Evolutionary conservation across 345 rosid genomes (phyloP).

Genomic region (Syzygium aromaticum): DNA sequence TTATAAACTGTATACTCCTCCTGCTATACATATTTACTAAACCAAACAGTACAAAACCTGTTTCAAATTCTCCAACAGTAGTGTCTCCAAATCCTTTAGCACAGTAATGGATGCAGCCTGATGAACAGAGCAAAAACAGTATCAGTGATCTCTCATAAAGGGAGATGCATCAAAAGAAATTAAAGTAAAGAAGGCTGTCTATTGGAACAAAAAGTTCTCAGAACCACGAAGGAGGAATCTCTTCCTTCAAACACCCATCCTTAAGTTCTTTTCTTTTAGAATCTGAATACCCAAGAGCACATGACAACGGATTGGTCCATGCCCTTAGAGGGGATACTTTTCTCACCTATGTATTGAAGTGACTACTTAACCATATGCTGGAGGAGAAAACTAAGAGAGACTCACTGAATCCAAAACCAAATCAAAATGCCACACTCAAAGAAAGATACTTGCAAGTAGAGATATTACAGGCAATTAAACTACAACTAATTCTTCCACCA

Average conservation of each 20-base stretch:
- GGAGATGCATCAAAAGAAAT: neutral
- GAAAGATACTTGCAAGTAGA: neutral
- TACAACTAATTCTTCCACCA: neutral
- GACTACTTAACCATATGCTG: neutral
- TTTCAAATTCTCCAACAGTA: constrained; percentile 59
- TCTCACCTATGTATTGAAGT: neutral
- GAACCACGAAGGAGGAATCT: neutral
- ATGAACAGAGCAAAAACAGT: neutral
- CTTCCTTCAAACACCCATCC: neutral
- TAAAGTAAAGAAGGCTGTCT: neutral
- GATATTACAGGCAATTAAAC: neutral
- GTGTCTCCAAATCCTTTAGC: constrained; percentile 63
- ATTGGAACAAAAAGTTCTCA: neutral
- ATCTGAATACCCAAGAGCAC: neutral
- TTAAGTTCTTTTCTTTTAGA: neutral
- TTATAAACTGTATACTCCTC: neutral
- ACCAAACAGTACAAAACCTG: constrained; percentile 28
- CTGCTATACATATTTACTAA: neutral
- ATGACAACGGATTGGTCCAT: neutral
- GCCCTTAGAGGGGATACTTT: neutral
- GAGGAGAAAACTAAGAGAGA: neutral
- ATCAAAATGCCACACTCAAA: neutral
- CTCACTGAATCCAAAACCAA: neutral
- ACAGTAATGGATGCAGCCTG: constrained; percentile 66
- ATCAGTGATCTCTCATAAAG: neutral